Percentiles rank a stretch among this genome's conserved stretches.
phyloP scores from a whole-genome alignment of 208 protist genomes.

The Leishmania aethiopica region DNA sequence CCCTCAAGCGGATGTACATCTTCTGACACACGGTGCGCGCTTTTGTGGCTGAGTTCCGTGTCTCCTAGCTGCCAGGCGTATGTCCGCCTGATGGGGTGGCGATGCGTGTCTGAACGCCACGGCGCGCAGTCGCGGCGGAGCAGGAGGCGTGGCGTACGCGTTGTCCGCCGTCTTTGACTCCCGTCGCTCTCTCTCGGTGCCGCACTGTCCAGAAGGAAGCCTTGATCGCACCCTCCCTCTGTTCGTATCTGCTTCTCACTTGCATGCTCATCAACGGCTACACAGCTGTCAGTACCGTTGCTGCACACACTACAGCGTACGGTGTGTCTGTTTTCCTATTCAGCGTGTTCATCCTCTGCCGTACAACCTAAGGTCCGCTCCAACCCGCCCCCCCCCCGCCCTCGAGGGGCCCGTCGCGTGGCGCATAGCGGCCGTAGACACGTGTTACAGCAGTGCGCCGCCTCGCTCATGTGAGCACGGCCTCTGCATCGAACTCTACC shows the following conservation, averaged over 20 bases:
- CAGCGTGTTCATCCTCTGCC: neutral
- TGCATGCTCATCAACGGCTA: neutral
- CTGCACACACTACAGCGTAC: neutral
- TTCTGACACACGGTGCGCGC: neutral
- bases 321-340: neutral
- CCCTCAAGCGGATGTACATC: constrained; percentile 26
- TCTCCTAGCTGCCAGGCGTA: neutral
- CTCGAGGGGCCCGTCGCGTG: neutral
- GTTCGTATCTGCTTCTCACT: neutral
- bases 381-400: neutral
- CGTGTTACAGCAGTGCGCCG: neutral
- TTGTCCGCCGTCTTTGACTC: neutral
- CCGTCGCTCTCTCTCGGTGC: neutral
- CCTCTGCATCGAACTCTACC: neutral
- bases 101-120: neutral
- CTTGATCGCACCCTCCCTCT: neutral
- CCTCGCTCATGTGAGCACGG: neutral
- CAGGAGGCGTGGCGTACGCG: too few relatives aligned
- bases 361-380: neutral
- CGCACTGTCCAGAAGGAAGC: neutral
- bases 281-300: neutral
- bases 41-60: neutral
- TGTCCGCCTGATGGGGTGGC: neutral
- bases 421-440: neutral
- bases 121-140: neutral